Evolutionary conservation across 306 rosid species (phyloP), one percentile per base, ranked within the genome.

Genomic region (Cicer pinnatifidum): DNA sequence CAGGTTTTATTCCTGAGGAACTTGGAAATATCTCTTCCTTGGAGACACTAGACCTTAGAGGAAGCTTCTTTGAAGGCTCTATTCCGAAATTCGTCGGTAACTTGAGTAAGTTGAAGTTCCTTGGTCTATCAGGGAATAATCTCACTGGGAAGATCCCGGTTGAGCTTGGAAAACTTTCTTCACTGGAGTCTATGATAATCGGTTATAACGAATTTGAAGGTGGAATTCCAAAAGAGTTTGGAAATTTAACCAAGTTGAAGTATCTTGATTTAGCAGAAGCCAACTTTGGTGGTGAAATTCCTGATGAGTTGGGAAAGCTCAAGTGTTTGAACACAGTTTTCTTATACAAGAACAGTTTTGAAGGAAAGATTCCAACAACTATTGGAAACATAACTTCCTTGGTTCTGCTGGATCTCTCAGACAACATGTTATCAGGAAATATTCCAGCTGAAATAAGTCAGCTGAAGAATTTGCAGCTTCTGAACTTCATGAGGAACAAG

Each of bases 261-360:
- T 94, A 91, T 85, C 98, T 94, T 83, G 98, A 94, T 78, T 67
- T 94, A 78, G 92, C 98, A 52, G 86, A 83, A 67, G 97, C 95
- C 33, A 89, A 84, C 75, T 92, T 91, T 76, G 81, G 95, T 45
- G 91, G 90, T 73, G 81, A 89, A 73, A 85, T 94, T 86, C 98
- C 98, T 41, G 82, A 85, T 66, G 92, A 85, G 76, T 73, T 94
- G 82, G 95, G 96, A 56, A 87, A 71, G 69, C 90, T 94, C 6
- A 78, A 78, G 69, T 66, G 82, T 1, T 72, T 94, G 47, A 83
- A 83, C 74, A 94, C 95, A 5, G 69, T 89, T 69, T 91, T 82
- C 86, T 78, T 94, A 78, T 94, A 91, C 80, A 84, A 52, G 82
- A 94, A 91, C 82, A 63, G 75, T 44, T 81, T 94, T 38, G 85